These are phyloP conservation scores for Fomitiporia mediterranea DNA, from an alignment of 1,284 basidiomycete species.

Conservation along the genomic window DNA sequence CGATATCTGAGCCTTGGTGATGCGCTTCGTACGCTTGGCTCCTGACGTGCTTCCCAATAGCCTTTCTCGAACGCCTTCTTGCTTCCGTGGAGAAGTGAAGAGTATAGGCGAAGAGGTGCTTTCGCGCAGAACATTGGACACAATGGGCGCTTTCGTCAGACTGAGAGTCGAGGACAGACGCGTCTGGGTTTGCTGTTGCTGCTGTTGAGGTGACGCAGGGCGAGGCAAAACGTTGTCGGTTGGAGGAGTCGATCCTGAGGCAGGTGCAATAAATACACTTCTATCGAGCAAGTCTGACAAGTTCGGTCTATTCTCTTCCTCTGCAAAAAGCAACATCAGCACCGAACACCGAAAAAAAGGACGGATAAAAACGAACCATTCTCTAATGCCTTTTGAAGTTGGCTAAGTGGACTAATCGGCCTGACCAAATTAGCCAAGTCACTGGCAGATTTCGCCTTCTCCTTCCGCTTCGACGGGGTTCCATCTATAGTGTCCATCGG, in stretches of 20 bases:
- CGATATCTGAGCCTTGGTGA: constrained; percentile 61
- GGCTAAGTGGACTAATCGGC: constrained; percentile 59
- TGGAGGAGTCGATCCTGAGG: constrained; percentile 28
- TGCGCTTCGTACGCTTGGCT: constrained; percentile 67
- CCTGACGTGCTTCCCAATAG: constrained; percentile 74
- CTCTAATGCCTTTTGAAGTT: constrained; percentile 58
- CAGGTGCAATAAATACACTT: constrained; percentile 56
- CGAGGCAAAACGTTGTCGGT: constrained; percentile 29
- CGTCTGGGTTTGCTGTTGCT: not conserved
- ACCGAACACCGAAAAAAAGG: not conserved
- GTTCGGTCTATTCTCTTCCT: constrained; percentile 40
- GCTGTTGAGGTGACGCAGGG: constrained; percentile 19
- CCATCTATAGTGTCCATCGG: constrained; percentile 34
- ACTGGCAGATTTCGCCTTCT: constrained; percentile 51
- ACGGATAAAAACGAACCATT: constrained; percentile 45
- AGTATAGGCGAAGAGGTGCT: constrained; percentile 30
- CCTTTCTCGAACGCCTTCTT: constrained; percentile 69
- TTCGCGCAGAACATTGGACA: constrained; percentile 30
- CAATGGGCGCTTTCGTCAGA: not conserved
- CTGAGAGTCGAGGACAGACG: constrained; percentile 8
- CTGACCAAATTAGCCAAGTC: constrained; percentile 53
- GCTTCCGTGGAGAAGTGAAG: constrained; percentile 49
- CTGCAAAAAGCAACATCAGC: constrained; percentile 1
- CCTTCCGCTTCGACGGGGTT: constrained; percentile 58
- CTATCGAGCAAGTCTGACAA: constrained; percentile 61